Conservation (phyloP, 768 basidiomycete genomes). For the Holtermanniella nyarrowii region DNA sequence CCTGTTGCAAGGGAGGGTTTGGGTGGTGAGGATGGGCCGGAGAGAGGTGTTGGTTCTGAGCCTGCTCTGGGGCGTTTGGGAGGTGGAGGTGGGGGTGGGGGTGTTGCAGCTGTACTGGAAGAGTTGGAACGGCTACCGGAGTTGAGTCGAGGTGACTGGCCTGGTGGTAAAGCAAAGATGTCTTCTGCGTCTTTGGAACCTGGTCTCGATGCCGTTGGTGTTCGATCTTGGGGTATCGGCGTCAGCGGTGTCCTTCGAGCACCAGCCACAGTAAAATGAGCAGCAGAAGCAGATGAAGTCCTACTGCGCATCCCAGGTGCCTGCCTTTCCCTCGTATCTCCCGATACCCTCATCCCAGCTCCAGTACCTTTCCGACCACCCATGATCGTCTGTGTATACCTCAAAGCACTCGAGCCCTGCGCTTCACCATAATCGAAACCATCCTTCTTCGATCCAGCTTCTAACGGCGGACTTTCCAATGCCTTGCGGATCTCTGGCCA, state of each 20-base stretch:
- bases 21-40: neutral
- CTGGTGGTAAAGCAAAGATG: neutral
- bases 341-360: slow-evolving; percentile 65
- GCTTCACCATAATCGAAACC: slow-evolving; percentile 2
- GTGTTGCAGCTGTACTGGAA: neutral
- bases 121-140: neutral
- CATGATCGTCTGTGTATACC: slow-evolving; percentile 83
- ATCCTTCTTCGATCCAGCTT: slow-evolving; percentile 49
- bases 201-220: neutral
- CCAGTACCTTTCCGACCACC: slow-evolving; percentile 58
- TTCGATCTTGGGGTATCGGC: neutral
- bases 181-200: neutral
- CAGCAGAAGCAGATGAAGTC: neutral
- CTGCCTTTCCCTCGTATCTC: slow-evolving; percentile 30
- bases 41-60: neutral
- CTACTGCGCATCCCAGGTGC: neutral
- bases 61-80: neutral
- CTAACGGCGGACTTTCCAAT: slow-evolving; percentile 38
- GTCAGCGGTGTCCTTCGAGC: slow-evolving; percentile 2
- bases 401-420: slow-evolving; percentile 50
- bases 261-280: neutral
- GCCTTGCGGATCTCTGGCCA: slow-evolving; percentile 79
- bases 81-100: neutral
- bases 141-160: neutral
- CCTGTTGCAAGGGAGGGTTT: neutral